phyloP scores from a whole-genome alignment of 805 yeast species.

The Hagleromyces aurorensis region DNA sequence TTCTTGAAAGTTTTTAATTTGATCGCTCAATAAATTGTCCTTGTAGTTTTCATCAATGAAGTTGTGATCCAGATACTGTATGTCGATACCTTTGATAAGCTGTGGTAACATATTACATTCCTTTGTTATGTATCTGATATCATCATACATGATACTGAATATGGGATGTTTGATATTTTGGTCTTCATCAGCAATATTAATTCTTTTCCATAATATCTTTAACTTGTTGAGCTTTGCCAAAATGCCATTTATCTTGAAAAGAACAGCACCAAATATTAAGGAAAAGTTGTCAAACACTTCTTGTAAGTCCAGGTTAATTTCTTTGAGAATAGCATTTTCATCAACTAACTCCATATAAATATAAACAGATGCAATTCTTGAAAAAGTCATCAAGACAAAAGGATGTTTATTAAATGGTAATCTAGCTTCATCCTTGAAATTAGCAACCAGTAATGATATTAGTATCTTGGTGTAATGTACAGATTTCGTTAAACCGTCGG shows the following conservation, averaged over 20 bases:
- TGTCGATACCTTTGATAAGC: constrained; percentile 6
- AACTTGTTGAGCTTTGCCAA: constrained; percentile 17
- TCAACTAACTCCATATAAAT: constrained; percentile 20
- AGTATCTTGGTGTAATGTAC: constrained; percentile 15
- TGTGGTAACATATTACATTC: constrained; percentile 7
- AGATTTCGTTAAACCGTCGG: constrained; percentile 13
- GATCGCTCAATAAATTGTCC: too few relatives aligned
- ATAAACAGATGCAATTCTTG: constrained; percentile 21
- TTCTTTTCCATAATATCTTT: constrained; percentile 17
- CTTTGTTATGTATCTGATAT: constrained; percentile 12
- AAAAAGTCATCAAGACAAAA: constrained; percentile 14
- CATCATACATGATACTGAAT: constrained; percentile 21
- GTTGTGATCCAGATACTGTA: constrained; percentile 1
- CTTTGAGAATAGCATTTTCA: constrained; percentile 12
- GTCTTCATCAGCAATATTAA: constrained; percentile 16
- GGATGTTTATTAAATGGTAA: constrained; percentile 21
- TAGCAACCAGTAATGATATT: constrained; percentile 16
- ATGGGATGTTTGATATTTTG: constrained; percentile 22
- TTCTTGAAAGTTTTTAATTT: too few relatives aligned
- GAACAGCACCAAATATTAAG: constrained; percentile 9
- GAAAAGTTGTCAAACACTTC: constrained; percentile 17
- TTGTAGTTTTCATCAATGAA: constrained; percentile 3
- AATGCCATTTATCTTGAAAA: constrained; percentile 9
- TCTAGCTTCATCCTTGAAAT: constrained; percentile 10
- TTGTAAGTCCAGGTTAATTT: constrained; percentile 15